A percentile compares a stretch with the other conserved stretches of the same genome.
Evolutionary conservation across 345 rosid species (phyloP).

Genomic region (Syzygium jambos): DNA sequence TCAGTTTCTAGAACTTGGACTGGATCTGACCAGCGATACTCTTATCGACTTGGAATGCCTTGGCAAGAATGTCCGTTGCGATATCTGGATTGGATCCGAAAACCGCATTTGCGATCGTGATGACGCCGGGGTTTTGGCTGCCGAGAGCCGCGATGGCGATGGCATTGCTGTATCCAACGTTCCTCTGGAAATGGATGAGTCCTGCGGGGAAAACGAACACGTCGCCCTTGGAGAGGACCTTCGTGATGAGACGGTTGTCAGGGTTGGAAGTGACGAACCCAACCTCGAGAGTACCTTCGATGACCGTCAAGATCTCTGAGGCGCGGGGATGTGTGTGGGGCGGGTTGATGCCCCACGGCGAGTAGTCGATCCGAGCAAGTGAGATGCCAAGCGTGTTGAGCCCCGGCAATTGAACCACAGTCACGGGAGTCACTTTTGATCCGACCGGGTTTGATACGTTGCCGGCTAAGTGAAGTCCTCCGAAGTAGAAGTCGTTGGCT

Average conservation of each 20-base stretch:
- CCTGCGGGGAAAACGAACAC: no score
- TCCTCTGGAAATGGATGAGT: conserved; percentile 1
- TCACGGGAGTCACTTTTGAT: conserved; percentile 5
- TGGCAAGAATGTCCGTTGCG: conserved; percentile 2
- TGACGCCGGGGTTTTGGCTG: conserved; percentile 14
- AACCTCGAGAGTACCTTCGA: conserved; percentile 2
- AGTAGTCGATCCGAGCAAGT: conserved; percentile 4
- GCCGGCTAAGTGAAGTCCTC: conserved; percentile 6
- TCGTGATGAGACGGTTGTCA: conserved; percentile 8
- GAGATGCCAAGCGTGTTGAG: conserved; percentile 18
- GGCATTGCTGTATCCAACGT: conserved; percentile 3
- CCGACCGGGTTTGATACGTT: conserved; percentile 11
- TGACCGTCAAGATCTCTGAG: conserved; percentile 6
- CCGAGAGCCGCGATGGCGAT: conserved; percentile 1
- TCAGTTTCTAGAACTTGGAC: neutral
- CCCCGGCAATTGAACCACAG: conserved; percentile 2
- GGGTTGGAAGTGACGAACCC: conserved; percentile 22
- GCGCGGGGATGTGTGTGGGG: conserved; percentile 14
- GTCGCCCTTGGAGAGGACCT: neutral
- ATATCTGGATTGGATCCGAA: conserved; percentile 11
- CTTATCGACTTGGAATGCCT: conserved; percentile 12
- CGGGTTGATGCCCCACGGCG: conserved; percentile 7
- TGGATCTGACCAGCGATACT: neutral
- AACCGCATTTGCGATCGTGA: conserved; percentile 4
- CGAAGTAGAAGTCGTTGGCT: conserved; percentile 7